A percentile compares a stretch with the other conserved stretches of the same genome.
Evolutionary conservation across 371 early-diverging fungal genomes (phyloP).

Genomic region (Mucor mucedo): DNA sequence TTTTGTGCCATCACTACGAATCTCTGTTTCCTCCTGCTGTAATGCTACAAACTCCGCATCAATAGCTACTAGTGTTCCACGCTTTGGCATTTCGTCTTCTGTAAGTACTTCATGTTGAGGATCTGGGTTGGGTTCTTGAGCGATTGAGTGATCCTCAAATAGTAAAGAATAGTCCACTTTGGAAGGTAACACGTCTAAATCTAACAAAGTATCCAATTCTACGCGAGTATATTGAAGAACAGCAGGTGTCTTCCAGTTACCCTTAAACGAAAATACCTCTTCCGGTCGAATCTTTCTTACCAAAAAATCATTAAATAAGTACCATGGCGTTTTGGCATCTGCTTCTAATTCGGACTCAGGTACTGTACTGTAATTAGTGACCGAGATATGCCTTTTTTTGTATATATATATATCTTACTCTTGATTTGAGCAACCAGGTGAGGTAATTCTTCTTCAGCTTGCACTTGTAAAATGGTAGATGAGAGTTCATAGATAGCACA

Average conservation of each 20-base stretch:
- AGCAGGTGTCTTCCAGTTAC: slow-evolving; percentile 82
- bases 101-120: slow-evolving; percentile 56
- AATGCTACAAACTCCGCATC: slow-evolving; percentile 96
- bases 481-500: slow-evolving; percentile 66
- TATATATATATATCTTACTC: slow-evolving; percentile 43
- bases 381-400: slow-evolving; percentile 5
- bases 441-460: slow-evolving; percentile 64
- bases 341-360: slow-evolving; percentile 42
- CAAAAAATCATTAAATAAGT: slow-evolving; percentile 93
- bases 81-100: slow-evolving; percentile 66
- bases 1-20: slow-evolving; percentile 90
- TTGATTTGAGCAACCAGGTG: slow-evolving; percentile 79
- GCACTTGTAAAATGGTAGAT: slow-evolving; percentile 70
- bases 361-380: slow-evolving; percentile 17
- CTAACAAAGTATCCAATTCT: slow-evolving; percentile 50
- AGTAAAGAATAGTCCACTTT: slow-evolving; percentile 53
- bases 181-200: slow-evolving; percentile 39
- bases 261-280: slow-evolving; percentile 72
- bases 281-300: slow-evolving; percentile 75
- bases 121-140: slow-evolving; percentile 56
- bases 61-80: slow-evolving; percentile 80
- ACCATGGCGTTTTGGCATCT: slow-evolving; percentile 69
- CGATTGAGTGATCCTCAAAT: slow-evolving; percentile 52
- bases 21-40: slow-evolving; percentile 87
- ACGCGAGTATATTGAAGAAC: slow-evolving; percentile 73